Percentiles rank a stretch among this genome's conserved stretches.
These are phyloP conservation scores for Phytomonas sp. DNA, from an alignment of 208 protist genomes.

Conservation along the genomic window DNA sequence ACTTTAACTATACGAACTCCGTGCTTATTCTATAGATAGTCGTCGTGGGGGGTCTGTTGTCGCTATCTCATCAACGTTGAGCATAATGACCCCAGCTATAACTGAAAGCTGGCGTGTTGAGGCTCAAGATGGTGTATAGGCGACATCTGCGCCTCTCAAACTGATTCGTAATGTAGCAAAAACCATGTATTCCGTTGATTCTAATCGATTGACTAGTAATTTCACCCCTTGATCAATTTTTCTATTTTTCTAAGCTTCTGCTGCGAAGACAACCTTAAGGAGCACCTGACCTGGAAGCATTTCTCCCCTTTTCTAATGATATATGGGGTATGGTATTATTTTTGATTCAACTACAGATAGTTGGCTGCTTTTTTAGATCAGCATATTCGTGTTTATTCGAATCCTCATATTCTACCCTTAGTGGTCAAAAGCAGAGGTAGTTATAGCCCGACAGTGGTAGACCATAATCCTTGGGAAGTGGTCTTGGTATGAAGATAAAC, in stretches of 20 bases:
- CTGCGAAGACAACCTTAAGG: not conserved
- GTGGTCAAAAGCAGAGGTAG: not conserved
- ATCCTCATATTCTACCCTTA: not conserved
- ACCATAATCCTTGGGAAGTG: not conserved
- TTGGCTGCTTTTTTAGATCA: not conserved
- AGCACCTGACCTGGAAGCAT: not conserved
- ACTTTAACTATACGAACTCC: too few species aligned
- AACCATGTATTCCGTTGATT: slow-evolving; percentile 1
- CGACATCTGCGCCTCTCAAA: not conserved
- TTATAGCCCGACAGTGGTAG: not conserved
- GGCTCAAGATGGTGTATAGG: not conserved
- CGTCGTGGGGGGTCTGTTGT: not conserved
- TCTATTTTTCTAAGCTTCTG: slow-evolving; percentile 5
- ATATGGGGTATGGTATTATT: not conserved
- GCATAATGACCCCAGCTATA: not conserved
- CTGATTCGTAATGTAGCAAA: not conserved
- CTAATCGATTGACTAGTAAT: not conserved
- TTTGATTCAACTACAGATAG: not conserved
- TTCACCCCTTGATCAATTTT: not conserved
- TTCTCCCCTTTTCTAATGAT: not conserved
- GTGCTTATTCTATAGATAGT: not conserved
- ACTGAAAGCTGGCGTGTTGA: not conserved
- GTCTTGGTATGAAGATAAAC: not conserved
- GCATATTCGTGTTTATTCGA: not conserved
- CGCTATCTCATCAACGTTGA: not conserved